Conservation (phyloP, 257 asterid species). For the Solanum stenotomum region DNA sequence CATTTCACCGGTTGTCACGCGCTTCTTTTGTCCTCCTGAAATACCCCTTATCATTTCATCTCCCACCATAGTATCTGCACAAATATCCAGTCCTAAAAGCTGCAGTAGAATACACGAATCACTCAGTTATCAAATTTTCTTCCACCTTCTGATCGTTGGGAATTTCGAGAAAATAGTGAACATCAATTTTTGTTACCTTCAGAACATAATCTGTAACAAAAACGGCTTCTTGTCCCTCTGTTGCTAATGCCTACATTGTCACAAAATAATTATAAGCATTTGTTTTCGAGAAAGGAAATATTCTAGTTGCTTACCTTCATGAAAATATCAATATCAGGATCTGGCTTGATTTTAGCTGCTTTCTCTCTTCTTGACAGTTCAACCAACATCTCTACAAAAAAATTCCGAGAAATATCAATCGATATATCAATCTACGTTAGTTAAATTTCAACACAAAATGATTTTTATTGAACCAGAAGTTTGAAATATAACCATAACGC, state of each 20-base stretch:
- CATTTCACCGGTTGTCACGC: conserved; percentile 48
- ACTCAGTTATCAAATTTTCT: not conserved
- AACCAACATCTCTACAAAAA: conserved; percentile 54
- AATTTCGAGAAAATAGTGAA: not conserved
- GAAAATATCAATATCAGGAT: conserved; percentile 33
- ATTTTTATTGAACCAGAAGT: not conserved
- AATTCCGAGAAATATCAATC: not conserved
- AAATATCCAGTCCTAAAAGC: conserved; percentile 41
- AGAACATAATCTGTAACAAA: conserved; percentile 50
- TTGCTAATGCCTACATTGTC: conserved; percentile 42
- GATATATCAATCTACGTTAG: not conserved
- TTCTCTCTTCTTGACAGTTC: conserved; percentile 45
- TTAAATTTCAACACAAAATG: not conserved
- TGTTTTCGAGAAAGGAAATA: not conserved
- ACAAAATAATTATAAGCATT: not conserved
- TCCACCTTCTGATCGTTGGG: not conserved
- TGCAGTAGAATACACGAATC: not conserved
- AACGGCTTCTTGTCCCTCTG: conserved; percentile 44
- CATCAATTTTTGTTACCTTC: conserved; percentile 27
- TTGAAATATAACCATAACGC: conserved; percentile 34
- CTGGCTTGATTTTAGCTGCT: conserved; percentile 41
- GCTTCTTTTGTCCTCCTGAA: conserved; percentile 46
- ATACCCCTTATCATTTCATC: conserved; percentile 36
- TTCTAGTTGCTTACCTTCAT: conserved; percentile 29
- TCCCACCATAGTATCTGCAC: conserved; percentile 46